Evolutionary conservation across 129 eudicot genomes (phyloP), one percentile per base, ranked within the genome.

Genomic region (Escallonia herrerae): DNA sequence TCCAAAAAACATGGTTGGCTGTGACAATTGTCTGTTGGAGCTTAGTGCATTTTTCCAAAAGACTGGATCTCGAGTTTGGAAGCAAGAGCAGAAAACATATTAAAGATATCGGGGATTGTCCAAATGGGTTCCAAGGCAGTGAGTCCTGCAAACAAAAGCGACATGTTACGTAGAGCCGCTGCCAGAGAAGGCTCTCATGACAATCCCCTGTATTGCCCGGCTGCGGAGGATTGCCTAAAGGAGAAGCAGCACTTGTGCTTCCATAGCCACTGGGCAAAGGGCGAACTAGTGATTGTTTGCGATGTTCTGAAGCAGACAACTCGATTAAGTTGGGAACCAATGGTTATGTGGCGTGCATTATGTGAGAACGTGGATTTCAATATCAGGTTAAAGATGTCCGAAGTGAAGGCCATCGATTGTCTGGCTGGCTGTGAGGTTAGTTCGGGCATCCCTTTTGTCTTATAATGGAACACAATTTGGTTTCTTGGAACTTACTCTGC

Each of bases 241-340:
- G 58, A 71, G 9, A 83, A 81, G 41, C 87, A 74, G 58, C 78
- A 81, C 10, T 45, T 63, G 37, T 75, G 73, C 6, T 93, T 88
- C 64, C 90, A 87, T 39, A 40, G 61, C 56, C 96, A 86, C 73
- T 93, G 96, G 98, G 73, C 81, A 65, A 79, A 72, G 67, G 98
- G 96, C 56, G 90, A 93, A 72, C 98, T 96, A 0, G 81, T 88
- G 49, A 83, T 93, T 62, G 87, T 93, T 57, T 79, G 70, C 46
- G 76, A 89, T 63, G 87, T 80, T 51, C 76, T 93, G 42, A 82
- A 81, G 7, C 79, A 67, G 59, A 80, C 96, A 40, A 65, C 81
- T 64, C 87, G 98, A 6, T 80, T 93, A 60, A 93, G 98, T 69
- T 93, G 98, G 98, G 98, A 93, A 56, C 98, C 98, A 51, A 81